These are phyloP conservation scores for Dactylellina haptotyla DNA, from an alignment of 2,329 filamentous ascomycete species.

Conservation along the genomic window DNA sequence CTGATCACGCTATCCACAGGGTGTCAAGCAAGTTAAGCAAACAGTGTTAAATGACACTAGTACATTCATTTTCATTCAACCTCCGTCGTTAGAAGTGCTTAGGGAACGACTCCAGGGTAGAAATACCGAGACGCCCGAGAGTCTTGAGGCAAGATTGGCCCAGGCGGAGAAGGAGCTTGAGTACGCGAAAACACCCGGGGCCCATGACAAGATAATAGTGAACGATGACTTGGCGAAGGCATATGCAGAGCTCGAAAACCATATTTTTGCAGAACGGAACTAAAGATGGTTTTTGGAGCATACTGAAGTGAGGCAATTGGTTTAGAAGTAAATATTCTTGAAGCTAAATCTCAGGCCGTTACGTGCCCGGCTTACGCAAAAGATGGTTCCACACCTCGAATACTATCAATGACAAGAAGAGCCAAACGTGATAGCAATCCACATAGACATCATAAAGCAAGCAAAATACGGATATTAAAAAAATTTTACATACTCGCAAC, in stretches of 20 bases:
- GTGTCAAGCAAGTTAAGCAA: slow-evolving; percentile 90
- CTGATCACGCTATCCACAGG: slow-evolving; percentile 63
- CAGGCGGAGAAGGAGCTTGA: slow-evolving; percentile 80
- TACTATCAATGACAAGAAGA: no score
- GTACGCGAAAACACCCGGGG: slow-evolving; percentile 74
- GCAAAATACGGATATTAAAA: slow-evolving; percentile 58
- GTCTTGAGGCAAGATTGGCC: slow-evolving; percentile 73
- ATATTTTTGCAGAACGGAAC: slow-evolving; percentile 64
- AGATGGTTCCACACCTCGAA: no score
- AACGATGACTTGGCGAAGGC: slow-evolving; percentile 73
- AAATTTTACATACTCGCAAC: slow-evolving; percentile 36
- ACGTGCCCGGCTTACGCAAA: no score
- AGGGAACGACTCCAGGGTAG: slow-evolving; percentile 78
- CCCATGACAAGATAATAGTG: slow-evolving; percentile 73
- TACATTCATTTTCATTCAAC: slow-evolving; percentile 81
- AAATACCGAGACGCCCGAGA: slow-evolving; percentile 80
- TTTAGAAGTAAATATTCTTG: no score
- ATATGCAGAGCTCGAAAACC: slow-evolving; percentile 66
- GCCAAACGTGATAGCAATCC: slow-evolving; percentile 58
- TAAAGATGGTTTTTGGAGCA: no score
- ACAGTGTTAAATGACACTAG: slow-evolving; percentile 75
- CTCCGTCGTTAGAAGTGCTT: slow-evolving; percentile 77
- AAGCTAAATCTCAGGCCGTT: no score
- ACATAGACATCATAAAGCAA: slow-evolving; percentile 58
- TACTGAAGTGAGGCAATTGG: no score